phyloP scores from a whole-genome alignment of 768 basidiomycete genomes.

The Boletus vinaceobasis region DNA sequence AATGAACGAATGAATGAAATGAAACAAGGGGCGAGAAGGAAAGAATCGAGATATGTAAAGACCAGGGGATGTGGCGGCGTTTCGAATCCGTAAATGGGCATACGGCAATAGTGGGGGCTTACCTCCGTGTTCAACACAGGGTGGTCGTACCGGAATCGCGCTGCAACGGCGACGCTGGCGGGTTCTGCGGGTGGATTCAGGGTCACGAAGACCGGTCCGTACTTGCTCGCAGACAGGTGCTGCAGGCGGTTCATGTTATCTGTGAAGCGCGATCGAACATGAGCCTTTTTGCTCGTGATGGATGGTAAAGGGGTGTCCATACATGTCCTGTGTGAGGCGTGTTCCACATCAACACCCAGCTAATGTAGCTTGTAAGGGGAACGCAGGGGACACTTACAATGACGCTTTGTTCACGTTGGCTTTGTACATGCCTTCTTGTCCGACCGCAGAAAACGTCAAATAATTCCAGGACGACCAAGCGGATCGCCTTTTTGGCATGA shows the following conservation, averaged over 20 bases:
- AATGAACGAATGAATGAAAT: background rate
- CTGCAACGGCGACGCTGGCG: constrained; percentile 40
- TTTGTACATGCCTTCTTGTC: constrained; percentile 34
- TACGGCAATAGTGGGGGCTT: constrained; percentile 7
- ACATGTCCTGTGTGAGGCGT: constrained; percentile 40
- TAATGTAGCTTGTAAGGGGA: background rate
- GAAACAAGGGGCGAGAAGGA: background rate
- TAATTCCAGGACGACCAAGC: constrained; percentile 85
- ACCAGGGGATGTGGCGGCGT: background rate
- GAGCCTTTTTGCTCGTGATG: background rate
- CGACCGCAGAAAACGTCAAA: constrained; percentile 47
- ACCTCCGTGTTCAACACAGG: constrained; percentile 59
- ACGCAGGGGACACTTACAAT: constrained; percentile 41
- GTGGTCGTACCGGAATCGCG: constrained; percentile 63
- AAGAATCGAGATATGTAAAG: background rate
- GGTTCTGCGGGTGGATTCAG: constrained; percentile 65
- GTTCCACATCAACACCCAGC: background rate
- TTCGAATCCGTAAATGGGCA: background rate
- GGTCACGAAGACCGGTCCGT: constrained; percentile 67
- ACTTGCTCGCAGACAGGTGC: constrained; percentile 49
- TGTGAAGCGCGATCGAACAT: constrained; percentile 16
- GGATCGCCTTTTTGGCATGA: constrained; percentile 59
- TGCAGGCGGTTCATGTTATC: constrained; percentile 80
- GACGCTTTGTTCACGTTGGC: constrained; percentile 58
- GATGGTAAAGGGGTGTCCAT: constrained; percentile 7